A percentile compares a stretch with the other conserved stretches of the same genome.
Conservation (phyloP, 257 asterid species). For the Solanum lignicaule region DNA sequence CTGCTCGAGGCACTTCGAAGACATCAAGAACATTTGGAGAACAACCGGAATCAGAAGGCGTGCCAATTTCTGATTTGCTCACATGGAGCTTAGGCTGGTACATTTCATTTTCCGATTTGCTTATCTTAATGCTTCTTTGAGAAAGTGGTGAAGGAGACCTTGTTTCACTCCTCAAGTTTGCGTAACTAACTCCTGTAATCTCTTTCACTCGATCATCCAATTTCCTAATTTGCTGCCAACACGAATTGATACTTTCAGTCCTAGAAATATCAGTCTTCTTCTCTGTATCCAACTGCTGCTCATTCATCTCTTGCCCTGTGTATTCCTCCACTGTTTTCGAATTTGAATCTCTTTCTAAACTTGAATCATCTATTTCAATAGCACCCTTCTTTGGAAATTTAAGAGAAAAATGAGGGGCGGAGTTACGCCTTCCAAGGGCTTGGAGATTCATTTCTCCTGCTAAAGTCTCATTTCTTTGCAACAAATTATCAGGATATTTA, state of each 20-base stretch:
- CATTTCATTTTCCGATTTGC: constrained; percentile 7
- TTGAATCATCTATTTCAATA: constrained; percentile 28
- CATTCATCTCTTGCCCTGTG: constrained; percentile 19
- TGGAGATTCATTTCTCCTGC: constrained; percentile 19
- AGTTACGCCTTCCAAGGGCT: constrained; percentile 43
- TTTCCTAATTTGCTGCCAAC: constrained; percentile 55
- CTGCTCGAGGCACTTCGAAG: constrained; percentile 79
- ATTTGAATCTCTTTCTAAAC: constrained; percentile 16
- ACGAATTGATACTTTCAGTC: constrained; percentile 31
- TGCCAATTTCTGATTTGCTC: constrained; percentile 4
- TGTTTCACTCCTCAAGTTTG: constrained; percentile 15
- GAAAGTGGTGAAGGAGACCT: constrained; percentile 39
- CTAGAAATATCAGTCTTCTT: constrained; percentile 28
- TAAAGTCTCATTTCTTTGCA: constrained; percentile 35
- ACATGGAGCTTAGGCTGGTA: constrained; percentile 12
- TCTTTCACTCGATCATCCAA: constrained; percentile 50
- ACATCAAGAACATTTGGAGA: constrained; percentile 61
- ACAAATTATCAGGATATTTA: constrained; percentile 36
- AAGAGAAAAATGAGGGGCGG: constrained; percentile 31
- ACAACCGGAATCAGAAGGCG: constrained; percentile 13
- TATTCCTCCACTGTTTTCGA: constrained; percentile 26
- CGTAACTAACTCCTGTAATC: constrained; percentile 40
- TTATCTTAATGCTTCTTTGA: constrained; percentile 8
- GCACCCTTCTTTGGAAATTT: constrained; percentile 29
- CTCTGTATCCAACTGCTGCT: constrained; percentile 17